Conservation (phyloP, 2,329 filamentous ascomycete genomes). For the Fusarium haematococcum region DNA sequence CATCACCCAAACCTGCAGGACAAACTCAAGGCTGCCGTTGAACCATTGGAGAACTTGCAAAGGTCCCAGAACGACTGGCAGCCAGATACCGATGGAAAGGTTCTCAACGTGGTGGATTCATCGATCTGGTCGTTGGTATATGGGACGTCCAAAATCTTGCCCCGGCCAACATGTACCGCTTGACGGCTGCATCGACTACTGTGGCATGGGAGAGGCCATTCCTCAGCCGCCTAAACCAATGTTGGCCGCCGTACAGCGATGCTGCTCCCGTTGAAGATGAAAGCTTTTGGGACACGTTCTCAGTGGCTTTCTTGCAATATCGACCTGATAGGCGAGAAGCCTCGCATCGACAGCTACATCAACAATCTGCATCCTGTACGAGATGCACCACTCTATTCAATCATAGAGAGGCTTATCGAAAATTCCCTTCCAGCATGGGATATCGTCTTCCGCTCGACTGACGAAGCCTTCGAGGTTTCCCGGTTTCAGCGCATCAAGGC, state of each 20-base stretch:
- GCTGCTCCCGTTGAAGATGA: not conserved
- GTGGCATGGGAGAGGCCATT: not conserved
- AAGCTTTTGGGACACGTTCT: not conserved
- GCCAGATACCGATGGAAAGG: not conserved
- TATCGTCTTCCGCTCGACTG: not conserved
- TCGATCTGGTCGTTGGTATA: slow-evolving; percentile 2
- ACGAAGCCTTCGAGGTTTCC: not conserved
- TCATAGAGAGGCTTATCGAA: not conserved
- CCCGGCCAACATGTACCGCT: not conserved
- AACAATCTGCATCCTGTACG: not conserved
- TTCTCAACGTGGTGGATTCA: not conserved
- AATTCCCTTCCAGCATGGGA: not conserved
- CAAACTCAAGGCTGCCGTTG: not conserved
- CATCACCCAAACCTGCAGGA: not conserved
- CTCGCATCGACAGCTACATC: not conserved
- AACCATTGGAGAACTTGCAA: not conserved
- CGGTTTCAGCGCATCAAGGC: not conserved
- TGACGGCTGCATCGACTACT: not conserved
- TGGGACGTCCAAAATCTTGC: not conserved
- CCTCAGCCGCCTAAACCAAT: not conserved
- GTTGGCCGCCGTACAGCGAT: not conserved
- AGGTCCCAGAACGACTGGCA: slow-evolving; percentile 3
- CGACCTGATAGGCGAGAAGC: not conserved
- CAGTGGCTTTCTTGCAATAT: not conserved
- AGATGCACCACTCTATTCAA: not conserved